Conservation (phyloP, 495 filamentous ascomycete species). For the Penicillium pancosmium region DNA sequence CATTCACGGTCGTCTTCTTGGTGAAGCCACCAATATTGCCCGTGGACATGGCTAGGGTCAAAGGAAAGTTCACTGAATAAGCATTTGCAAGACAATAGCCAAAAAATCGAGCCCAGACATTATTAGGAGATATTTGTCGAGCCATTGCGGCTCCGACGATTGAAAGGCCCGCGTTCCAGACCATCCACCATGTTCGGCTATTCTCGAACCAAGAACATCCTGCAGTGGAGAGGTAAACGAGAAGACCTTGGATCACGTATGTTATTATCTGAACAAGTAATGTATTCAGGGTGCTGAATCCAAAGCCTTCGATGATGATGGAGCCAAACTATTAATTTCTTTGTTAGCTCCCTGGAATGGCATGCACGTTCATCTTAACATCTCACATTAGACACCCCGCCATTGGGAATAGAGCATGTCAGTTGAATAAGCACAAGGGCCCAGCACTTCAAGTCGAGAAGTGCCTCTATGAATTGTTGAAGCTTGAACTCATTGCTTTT, state of each 20-base stretch:
- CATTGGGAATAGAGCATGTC: background rate
- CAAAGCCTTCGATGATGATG: slow-evolving; percentile 16
- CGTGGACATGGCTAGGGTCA: slow-evolving; percentile 13
- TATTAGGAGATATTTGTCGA: slow-evolving; percentile 2
- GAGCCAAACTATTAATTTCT: slow-evolving; percentile 8
- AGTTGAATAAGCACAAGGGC: background rate
- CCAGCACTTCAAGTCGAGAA: background rate
- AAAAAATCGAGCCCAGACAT: slow-evolving; percentile 14
- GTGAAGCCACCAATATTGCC: slow-evolving; percentile 32
- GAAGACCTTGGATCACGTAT: slow-evolving; percentile 5
- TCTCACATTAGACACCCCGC: background rate
- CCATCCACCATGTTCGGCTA: slow-evolving; percentile 20
- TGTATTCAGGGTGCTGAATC: slow-evolving; percentile 15
- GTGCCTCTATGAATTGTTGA: background rate
- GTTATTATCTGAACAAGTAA: slow-evolving; percentile 11
- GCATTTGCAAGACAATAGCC: slow-evolving; percentile 16
- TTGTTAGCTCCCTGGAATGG: background rate
- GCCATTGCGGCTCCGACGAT: slow-evolving; percentile 9
- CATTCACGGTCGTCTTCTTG: slow-evolving; percentile 21
- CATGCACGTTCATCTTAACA: background rate
- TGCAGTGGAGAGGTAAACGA: slow-evolving; percentile 10
- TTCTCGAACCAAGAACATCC: slow-evolving; percentile 15
- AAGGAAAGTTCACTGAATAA: slow-evolving; percentile 8
- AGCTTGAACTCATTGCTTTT: background rate
- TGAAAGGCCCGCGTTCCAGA: background rate